Percentiles rank a stretch among this genome's conserved stretches.
Conservation (phyloP, 495 filamentous ascomycete species). For the Xylaria flabelliformis region DNA sequence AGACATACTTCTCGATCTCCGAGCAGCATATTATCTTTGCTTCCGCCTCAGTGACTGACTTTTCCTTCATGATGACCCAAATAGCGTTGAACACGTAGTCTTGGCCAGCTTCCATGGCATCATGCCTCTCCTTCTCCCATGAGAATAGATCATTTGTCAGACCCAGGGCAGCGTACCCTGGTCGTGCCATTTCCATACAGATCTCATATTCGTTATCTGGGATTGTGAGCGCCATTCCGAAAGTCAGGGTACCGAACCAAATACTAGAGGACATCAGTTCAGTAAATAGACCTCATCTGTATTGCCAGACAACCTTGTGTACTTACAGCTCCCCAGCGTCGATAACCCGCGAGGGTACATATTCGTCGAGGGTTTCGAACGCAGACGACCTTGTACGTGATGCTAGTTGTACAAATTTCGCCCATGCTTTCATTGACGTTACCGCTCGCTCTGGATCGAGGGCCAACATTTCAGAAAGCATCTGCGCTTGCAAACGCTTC, state of each 20-base stretch:
- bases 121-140: conserved; percentile 41
- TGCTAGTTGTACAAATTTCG: conserved; percentile 28
- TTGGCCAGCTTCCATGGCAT: conserved; percentile 30
- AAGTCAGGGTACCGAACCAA: conserved; percentile 29
- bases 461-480: conserved; percentile 36
- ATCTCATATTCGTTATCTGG: conserved; percentile 24
- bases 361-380: conserved; percentile 27
- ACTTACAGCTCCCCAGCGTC: conserved; percentile 27
- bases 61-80: conserved; percentile 46
- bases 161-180: conserved; percentile 35
- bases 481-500: conserved; percentile 26
- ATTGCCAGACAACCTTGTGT: background rate
- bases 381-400: conserved; percentile 5
- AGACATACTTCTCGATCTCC: conserved; percentile 19
- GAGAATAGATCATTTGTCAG: conserved; percentile 46
- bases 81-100: conserved; percentile 45
- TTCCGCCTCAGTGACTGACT: conserved; percentile 33
- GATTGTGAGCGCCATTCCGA: conserved; percentile 25
- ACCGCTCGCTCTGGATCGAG: conserved; percentile 34
- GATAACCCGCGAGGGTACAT: conserved; percentile 23
- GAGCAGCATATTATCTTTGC: conserved; percentile 34
- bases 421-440: conserved; percentile 35
- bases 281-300: background rate
- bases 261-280: background rate
- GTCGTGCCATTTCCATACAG: conserved; percentile 33